Evolutionary conservation across 2,329 filamentous ascomycete genomes (phyloP).

Genomic region (Gnomoniopsis smithogilvyi): DNA sequence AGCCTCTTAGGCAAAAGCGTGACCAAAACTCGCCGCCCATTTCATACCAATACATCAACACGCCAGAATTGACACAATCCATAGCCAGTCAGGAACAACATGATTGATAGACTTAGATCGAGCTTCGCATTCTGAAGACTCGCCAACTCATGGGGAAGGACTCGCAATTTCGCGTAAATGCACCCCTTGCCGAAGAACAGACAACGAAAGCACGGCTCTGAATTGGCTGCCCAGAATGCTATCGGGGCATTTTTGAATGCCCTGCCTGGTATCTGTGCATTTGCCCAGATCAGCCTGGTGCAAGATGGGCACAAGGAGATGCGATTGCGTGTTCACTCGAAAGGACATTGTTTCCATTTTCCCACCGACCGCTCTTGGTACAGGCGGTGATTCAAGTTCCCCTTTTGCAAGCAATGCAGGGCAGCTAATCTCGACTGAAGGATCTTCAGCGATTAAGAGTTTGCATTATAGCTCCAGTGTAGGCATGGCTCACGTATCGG

Average conservation of each 20-base stretch:
- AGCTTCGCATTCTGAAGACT: not conserved
- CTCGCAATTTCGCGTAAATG: not conserved
- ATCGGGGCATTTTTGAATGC: not conserved
- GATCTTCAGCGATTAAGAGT: not conserved
- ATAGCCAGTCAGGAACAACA: not conserved
- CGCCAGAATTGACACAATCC: not conserved
- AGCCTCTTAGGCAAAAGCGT: not conserved
- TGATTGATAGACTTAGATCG: not conserved
- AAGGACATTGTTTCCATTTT: not conserved
- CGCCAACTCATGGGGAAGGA: not conserved
- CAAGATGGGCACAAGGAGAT: not conserved
- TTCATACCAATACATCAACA: slow-evolving; percentile 6
- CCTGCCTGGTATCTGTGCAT: not conserved
- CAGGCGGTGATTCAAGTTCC: not conserved
- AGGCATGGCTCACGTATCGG: not conserved
- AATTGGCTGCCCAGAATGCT: not conserved
- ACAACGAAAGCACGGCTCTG: not conserved
- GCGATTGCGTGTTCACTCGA: not conserved
- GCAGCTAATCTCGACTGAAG: not conserved
- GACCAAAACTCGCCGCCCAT: not conserved
- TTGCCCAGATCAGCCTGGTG: not conserved
- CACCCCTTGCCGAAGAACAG: not conserved
- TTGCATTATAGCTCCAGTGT: not conserved
- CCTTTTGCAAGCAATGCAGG: not conserved
- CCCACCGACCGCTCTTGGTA: not conserved